phyloP scores from a whole-genome alignment of 139 green algal genomes.

The Pseudopediastrum boryanum region DNA sequence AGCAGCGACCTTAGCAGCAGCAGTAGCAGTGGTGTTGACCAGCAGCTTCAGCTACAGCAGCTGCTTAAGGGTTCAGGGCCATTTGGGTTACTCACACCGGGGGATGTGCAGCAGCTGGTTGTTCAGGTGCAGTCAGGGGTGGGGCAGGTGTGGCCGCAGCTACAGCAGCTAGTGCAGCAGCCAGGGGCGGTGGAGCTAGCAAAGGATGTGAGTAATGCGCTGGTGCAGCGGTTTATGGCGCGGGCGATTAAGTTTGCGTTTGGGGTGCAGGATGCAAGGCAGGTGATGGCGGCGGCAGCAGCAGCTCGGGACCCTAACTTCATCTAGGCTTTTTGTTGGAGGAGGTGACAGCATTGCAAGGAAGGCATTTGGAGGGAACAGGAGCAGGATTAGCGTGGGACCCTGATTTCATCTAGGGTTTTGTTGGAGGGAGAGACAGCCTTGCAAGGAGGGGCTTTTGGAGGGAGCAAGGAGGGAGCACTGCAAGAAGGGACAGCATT shows the following conservation, averaged over 20 bases:
- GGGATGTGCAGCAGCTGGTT: slow-evolving; percentile 42
- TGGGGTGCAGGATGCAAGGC: slow-evolving; percentile 19
- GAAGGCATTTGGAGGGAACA: no score
- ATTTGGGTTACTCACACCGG: slow-evolving; percentile 51
- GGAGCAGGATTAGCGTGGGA: no score
- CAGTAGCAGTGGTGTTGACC: neutral
- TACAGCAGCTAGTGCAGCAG: slow-evolving; percentile 48
- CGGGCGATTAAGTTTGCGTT: slow-evolving; percentile 77
- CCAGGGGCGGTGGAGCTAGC: slow-evolving; percentile 69
- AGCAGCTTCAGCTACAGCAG: slow-evolving; percentile 2
- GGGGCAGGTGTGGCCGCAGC: neutral
- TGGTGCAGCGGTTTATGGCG: slow-evolving; percentile 70
- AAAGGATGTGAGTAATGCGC: slow-evolving; percentile 55
- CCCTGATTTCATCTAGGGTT: no score
- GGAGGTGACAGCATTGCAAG: no score
- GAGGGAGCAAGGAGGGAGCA: no score
- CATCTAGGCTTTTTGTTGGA: no score
- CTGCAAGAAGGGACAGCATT: no score
- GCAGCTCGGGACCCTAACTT: no score
- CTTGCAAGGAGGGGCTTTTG: no score
- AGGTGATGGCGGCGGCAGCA: neutral
- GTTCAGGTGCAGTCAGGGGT: slow-evolving; percentile 35
- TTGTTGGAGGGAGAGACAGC: no score
- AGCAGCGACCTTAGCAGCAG: neutral
- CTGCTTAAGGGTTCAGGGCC: slow-evolving; percentile 46